Evolutionary conservation across 1,284 basidiomycete species (phyloP).

Genomic region (Rhodotorula sp.): DNA sequence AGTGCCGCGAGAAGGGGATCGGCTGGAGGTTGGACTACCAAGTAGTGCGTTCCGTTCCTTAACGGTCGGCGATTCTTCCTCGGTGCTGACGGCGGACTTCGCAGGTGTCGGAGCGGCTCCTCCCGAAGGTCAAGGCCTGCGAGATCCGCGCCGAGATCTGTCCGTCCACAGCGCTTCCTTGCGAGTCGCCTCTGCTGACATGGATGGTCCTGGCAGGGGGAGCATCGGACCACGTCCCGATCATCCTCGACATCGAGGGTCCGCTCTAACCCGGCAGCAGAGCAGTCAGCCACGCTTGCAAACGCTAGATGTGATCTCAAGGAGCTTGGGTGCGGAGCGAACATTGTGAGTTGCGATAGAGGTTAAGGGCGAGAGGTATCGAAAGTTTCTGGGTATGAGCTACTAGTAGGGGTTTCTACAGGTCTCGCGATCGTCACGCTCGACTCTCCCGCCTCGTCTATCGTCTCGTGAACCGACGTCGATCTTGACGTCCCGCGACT

Average conservation of each 20-base stretch:
- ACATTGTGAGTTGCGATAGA: no score
- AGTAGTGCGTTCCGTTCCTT: constrained; percentile 55
- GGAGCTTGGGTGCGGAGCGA: no score
- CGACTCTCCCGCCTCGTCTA: constrained; percentile 23
- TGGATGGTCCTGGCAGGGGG: constrained; percentile 28
- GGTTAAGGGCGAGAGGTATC: no score
- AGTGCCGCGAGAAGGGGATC: constrained; percentile 73
- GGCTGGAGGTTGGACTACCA: constrained; percentile 83
- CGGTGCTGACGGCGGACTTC: background rate
- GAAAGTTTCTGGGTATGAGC: no score
- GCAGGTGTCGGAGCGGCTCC: constrained; percentile 39
- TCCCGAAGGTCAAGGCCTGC: constrained; percentile 38
- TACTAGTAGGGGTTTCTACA: no score
- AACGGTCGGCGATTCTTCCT: background rate
- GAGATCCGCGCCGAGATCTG: constrained; percentile 43
- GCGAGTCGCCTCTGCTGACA: background rate
- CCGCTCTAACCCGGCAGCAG: constrained; percentile 25
- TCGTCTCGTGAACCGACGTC: constrained; percentile 4
- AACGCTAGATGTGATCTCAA: no score
- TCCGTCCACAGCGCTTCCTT: background rate
- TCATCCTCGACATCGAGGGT: constrained; percentile 42
- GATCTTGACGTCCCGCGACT: background rate
- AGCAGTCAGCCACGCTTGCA: no score
- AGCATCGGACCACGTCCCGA: constrained; percentile 43
- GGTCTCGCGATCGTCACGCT: constrained; percentile 4